These are phyloP conservation scores for Marchantia polymorpha DNA, from an alignment of 225 moss, liverwort and hornwort genomes.

Conservation along the genomic window DNA sequence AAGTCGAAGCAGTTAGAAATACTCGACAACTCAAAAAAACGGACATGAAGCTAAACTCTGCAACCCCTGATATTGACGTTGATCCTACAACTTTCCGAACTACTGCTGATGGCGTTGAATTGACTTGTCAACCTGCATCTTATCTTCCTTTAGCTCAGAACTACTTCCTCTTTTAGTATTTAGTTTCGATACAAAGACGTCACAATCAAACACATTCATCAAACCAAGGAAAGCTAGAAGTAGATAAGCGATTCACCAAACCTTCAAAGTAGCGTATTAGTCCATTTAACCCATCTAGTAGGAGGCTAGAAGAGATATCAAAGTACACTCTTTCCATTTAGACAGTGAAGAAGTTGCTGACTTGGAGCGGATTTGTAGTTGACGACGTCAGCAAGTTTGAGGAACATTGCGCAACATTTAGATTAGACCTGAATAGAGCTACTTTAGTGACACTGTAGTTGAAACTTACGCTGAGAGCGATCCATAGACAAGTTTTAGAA, in stretches of 20 bases:
- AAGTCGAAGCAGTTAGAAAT: conserved; percentile 67
- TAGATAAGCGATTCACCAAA: neutral
- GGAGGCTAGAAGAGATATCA: neutral
- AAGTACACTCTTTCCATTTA: neutral
- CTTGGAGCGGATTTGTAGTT: neutral
- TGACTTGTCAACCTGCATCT: conserved; percentile 60
- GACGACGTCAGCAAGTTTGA: neutral
- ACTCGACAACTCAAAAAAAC: conserved; percentile 64
- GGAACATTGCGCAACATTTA: neutral
- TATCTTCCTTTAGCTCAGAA: conserved; percentile 73
- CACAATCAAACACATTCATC: neutral
- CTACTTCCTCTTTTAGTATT: conserved; percentile 63
- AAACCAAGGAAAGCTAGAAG: neutral
- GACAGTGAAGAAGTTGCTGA: neutral
- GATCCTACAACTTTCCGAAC: conserved; percentile 80
- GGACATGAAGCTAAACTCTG: conserved; percentile 81
- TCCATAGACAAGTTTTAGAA: neutral
- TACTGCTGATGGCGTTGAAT: conserved; percentile 61
- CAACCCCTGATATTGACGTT: conserved; percentile 61
- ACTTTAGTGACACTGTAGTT: neutral
- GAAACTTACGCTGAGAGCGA: neutral
- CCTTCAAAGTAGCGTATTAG: neutral
- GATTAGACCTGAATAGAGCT: neutral
- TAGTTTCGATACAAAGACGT: neutral
- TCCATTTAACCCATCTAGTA: neutral